Evolutionary conservation across 176 grass and related monocot genomes (phyloP), one percentile per base, ranked within the genome.

Genomic region (Themeda triandra): DNA sequence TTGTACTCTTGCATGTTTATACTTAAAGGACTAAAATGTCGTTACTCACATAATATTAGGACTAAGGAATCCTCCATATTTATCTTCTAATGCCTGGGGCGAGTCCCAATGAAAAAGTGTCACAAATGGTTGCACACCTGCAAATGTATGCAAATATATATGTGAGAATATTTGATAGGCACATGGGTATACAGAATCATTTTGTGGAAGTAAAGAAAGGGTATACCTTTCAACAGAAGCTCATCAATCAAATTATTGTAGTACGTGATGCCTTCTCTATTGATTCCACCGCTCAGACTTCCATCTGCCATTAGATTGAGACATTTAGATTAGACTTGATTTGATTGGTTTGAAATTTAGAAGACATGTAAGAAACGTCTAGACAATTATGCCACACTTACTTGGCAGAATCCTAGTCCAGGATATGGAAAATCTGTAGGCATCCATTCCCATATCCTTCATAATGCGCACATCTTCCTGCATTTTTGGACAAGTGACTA

Each of bases 31-130:
- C 35, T 13, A n/a, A 69, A 70, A 27, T 58, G 35, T 30, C 13
- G 12, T 23, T 39, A 49, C 90, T 89, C 49, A 92, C 90, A 91
- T 70, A 17, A 92, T 95, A 65, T 85, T 74, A 25, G 73, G 77
- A 32, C 81, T 89, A 31, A 95, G 80, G 68, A 92, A 95, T 42
- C 90, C 90, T 53, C 60, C 21, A 23, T 95, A 91, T 80, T 91
- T 82, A 75, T 92, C 77, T 82, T 95, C 90, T 49, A 95, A 71
- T 27, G 77, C 86, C 65, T 91, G 93, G 11, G 91, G 91, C 5
- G 77, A 84, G 63, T 95, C 93, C 88, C 90, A 95, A 27, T 95
- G 90, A 65, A 89, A 91, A 41, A 95, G 66, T 8, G 93, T 95
- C 33, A 85, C 88, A 77, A 91, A 92, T 67, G 93, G 93, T 36